phyloP scores from a whole-genome alignment of 202 grass and related monocot species.

The Setaria italica region DNA sequence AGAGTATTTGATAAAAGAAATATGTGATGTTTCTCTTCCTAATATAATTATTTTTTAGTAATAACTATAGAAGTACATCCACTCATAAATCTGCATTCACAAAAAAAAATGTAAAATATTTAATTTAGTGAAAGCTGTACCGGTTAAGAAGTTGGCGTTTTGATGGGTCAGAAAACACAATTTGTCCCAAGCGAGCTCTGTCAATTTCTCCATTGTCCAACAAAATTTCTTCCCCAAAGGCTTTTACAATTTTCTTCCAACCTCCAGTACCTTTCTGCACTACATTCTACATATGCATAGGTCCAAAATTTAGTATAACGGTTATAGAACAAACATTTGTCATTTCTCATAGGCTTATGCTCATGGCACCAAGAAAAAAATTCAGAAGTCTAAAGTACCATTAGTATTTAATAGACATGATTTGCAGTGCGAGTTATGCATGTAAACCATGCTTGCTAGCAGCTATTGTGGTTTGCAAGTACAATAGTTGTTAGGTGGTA shows the following conservation, averaged over 20 bases:
- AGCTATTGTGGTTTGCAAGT: not conserved
- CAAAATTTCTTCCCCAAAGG: conserved; percentile 81
- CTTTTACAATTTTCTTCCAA: conserved; percentile 90
- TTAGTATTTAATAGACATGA: not conserved
- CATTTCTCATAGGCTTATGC: not conserved
- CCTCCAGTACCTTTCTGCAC: conserved; percentile 76
- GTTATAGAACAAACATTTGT: conserved; percentile 2
- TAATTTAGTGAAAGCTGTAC: conserved; percentile 43
- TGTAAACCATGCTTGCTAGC: not conserved
- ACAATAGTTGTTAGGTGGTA: not conserved
- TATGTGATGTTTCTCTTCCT: not conserved
- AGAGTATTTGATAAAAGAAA: not conserved
- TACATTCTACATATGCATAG: conserved; percentile 65
- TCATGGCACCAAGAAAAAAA: not conserved
- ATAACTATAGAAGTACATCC: not conserved
- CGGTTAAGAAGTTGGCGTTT: conserved; percentile 76
- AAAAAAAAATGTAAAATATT: conserved; percentile 2
- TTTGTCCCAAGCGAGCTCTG: conserved; percentile 75
- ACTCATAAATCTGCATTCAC: not conserved
- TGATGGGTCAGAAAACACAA: conserved; percentile 77
- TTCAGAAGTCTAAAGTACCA: not conserved
- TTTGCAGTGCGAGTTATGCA: not conserved
- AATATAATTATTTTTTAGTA: not conserved
- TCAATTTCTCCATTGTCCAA: conserved; percentile 88
- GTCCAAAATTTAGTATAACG: conserved; percentile 42